Percentiles rank a stretch among this genome's conserved stretches.
phyloP scores from a whole-genome alignment of 2,329 filamentous ascomycete genomes.

The Metarhizium anisopliae region DNA sequence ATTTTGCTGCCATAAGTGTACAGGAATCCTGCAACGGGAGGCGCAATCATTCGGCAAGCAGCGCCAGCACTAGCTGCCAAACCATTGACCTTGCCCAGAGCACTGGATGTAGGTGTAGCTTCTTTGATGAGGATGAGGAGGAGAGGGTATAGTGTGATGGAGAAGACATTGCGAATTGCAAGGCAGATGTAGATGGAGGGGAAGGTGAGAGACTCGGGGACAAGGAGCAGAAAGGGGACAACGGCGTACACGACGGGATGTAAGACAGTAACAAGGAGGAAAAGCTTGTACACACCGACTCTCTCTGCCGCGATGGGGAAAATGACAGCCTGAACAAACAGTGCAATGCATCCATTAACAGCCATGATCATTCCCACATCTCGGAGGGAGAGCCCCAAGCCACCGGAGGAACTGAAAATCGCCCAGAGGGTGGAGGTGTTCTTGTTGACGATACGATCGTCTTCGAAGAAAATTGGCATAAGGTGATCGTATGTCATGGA shows the following conservation, averaged over 20 bases:
- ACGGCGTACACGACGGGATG: conserved; percentile 53
- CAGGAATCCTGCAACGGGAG: conserved; percentile 53
- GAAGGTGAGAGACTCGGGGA: conserved; percentile 42
- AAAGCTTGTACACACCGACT: conserved; percentile 51
- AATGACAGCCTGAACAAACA: conserved; percentile 50
- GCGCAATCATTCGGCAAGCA: conserved; percentile 58
- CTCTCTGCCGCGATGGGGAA: conserved; percentile 52
- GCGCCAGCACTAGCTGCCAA: conserved; percentile 57
- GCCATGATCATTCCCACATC: conserved; percentile 54
- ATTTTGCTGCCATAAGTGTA: conserved; percentile 51
- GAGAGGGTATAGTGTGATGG: conserved; percentile 56
- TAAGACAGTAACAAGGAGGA: conserved; percentile 48
- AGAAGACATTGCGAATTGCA: conserved; percentile 49
- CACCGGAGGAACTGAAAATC: conserved; percentile 49
- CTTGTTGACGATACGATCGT: conserved; percentile 42
- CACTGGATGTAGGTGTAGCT: conserved; percentile 45
- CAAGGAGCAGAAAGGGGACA: conserved; percentile 47
- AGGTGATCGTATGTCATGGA: conserved; percentile 93
- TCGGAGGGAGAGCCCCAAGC: conserved; percentile 53
- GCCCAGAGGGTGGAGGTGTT: conserved; percentile 23
- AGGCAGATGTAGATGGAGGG: conserved; percentile 51
- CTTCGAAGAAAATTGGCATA: conserved; percentile 86
- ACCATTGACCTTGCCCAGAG: conserved; percentile 57
- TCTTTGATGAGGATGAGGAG: conserved; percentile 61
- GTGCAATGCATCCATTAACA: conserved; percentile 48